Conservation (phyloP, 768 basidiomycete genomes). For the Fistulinella prunicolor region DNA sequence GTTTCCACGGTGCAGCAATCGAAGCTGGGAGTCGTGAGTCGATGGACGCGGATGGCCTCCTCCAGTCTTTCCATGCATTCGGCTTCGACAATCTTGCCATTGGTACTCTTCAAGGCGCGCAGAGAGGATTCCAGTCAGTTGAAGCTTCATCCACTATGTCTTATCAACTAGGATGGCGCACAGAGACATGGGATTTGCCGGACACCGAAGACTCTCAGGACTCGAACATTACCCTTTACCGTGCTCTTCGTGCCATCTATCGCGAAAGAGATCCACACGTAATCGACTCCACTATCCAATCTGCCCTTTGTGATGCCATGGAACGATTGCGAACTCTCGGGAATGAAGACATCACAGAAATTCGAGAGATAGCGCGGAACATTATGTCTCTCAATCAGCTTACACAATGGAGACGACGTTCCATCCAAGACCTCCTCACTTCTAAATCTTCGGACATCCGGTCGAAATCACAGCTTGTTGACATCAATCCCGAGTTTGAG, state of each 20-base stretch:
- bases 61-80: conserved; percentile 81
- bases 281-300: conserved; percentile 49
- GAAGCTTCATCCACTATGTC: conserved; percentile 46
- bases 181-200: conserved; percentile 93
- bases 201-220: conserved; percentile 44
- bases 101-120: conserved; percentile 49
- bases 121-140: conserved; percentile 30
- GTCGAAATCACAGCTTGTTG: conserved; percentile 43
- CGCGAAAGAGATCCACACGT: conserved; percentile 60
- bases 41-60: conserved; percentile 57
- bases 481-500: conserved; percentile 62
- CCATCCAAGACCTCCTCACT: conserved; percentile 27
- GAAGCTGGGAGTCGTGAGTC: conserved; percentile 53
- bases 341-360: conserved; percentile 76
- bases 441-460: conserved; percentile 33
- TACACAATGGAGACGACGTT: conserved; percentile 52
- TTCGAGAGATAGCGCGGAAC: conserved; percentile 63
- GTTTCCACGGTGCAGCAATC: conserved; percentile 81
- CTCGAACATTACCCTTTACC: conserved; percentile 65
- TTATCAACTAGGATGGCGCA: conserved; percentile 90
- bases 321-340: conserved; percentile 60
- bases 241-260: conserved; percentile 76
- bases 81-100: conserved; percentile 91
- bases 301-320: conserved; percentile 58
- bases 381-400: conserved; percentile 84